Conservation (phyloP, 2,329 filamentous ascomycete species). For the Neopestalotiopsis sp. region DNA sequence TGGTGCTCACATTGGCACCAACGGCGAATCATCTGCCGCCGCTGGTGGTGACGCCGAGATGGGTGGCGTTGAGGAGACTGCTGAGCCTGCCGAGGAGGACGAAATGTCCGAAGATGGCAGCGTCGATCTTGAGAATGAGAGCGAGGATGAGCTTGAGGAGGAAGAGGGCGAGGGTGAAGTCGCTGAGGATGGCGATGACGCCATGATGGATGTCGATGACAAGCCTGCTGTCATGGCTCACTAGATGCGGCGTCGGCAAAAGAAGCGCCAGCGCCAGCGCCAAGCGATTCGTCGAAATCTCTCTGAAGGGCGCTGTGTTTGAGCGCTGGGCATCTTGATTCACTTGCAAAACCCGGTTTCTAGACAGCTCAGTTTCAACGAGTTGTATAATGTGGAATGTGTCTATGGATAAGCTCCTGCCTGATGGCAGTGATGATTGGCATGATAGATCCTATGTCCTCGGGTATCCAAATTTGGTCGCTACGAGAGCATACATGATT, state of each 20-base stretch:
- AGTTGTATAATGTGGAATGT: neutral
- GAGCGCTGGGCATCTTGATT: neutral
- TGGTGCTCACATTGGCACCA: slow-evolving; percentile 48
- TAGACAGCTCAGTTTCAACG: neutral
- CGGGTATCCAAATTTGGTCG: slow-evolving; percentile 1
- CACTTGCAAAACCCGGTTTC: slow-evolving; percentile 4
- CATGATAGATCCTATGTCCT: slow-evolving; percentile 12
- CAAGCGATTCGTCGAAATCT: neutral
- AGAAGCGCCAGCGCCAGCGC: too few relatives aligned
- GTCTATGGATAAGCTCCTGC: neutral
- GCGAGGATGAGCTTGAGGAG: slow-evolving; percentile 68
- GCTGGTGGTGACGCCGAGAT: slow-evolving; percentile 70
- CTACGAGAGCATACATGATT: slow-evolving; percentile 10
- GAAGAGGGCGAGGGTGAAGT: slow-evolving; percentile 43
- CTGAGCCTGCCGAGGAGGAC: slow-evolving; percentile 62
- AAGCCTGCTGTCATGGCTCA: slow-evolving; percentile 32
- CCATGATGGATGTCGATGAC: slow-evolving; percentile 51
- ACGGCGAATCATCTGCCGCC: slow-evolving; percentile 49
- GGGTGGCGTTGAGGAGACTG: slow-evolving; percentile 60
- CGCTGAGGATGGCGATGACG: slow-evolving; percentile 41
- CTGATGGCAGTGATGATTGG: slow-evolving; percentile 4
- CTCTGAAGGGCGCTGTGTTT: neutral
- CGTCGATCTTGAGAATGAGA: slow-evolving; percentile 75
- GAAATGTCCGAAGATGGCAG: slow-evolving; percentile 70
- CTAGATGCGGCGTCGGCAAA: slow-evolving; percentile 17